Conservation (phyloP, 106 monocot species). For the Acanthochlamys bracteata region DNA sequence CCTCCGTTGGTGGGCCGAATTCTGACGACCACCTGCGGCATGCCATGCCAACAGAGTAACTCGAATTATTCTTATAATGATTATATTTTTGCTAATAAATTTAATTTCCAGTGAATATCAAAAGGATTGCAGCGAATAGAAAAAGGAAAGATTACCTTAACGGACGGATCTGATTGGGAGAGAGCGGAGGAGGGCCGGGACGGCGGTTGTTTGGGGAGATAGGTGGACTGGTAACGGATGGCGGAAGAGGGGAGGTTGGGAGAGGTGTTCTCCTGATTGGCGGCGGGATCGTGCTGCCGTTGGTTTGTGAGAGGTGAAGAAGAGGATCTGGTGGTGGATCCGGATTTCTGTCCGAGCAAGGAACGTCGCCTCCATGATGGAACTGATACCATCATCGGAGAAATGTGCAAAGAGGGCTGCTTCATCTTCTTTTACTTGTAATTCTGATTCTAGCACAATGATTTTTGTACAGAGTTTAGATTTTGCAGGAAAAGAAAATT, state of each 20-base stretch:
- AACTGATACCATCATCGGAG: no score
- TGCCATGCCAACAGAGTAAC: no score
- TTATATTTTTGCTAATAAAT: no score
- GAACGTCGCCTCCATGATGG: constrained; percentile 11
- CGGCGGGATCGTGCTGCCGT: constrained; percentile 15
- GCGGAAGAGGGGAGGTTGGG: constrained; percentile 31
- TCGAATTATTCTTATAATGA: no score
- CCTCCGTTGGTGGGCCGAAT: constrained; percentile 33
- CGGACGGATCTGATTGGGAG: constrained; percentile 22
- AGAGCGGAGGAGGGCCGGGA: neutral
- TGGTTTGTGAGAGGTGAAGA: neutral
- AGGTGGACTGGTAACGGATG: neutral
- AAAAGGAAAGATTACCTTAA: constrained; percentile 24
- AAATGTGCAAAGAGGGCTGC: no score
- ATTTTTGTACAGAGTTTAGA: no score
- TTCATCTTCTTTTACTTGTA: no score
- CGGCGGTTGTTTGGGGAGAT: neutral
- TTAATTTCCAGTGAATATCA: no score
- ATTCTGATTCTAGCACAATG: no score
- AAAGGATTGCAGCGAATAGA: no score
- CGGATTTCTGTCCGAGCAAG: constrained; percentile 13
- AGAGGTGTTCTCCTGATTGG: constrained; percentile 52
- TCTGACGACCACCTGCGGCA: constrained; percentile 60
- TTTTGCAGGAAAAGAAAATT: no score
- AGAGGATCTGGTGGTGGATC: constrained; percentile 7